These are phyloP conservation scores for Tagetes erecta DNA, from an alignment of 129 eudicot species.

Conservation along the genomic window DNA sequence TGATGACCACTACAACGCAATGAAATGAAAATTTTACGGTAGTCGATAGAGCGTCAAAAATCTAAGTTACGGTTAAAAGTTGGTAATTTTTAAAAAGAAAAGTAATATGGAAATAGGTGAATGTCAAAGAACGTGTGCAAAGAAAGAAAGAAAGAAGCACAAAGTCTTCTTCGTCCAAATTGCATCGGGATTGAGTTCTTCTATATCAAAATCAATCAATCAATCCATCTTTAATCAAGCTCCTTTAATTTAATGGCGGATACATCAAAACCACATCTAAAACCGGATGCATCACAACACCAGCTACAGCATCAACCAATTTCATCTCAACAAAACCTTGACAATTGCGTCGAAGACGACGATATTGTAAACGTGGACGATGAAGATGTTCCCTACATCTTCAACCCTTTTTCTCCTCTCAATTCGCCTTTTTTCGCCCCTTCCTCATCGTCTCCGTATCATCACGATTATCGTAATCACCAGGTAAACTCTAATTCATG, in stretches of 20 bases:
- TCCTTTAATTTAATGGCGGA: slow-evolving; percentile 19
- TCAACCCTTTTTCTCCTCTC: slow-evolving; percentile 40
- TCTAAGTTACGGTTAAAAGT: too few relatives aligned
- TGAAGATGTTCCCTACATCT: slow-evolving; percentile 27
- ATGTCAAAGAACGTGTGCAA: slow-evolving; percentile 36
- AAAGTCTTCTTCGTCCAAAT: slow-evolving; percentile 25
- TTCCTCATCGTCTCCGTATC: slow-evolving; percentile 18
- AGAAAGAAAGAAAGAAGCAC: slow-evolving; percentile 16
- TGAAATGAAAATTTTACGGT: too few relatives aligned
- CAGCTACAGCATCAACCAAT: neutral
- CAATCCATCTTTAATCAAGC: neutral
- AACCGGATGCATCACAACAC: neutral
- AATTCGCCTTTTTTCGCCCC: slow-evolving; percentile 37
- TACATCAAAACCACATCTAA: slow-evolving; percentile 2
- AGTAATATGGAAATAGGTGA: neutral
- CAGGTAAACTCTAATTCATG: slow-evolving; percentile 33
- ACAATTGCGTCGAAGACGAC: slow-evolving; percentile 11
- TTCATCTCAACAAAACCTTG: slow-evolving; percentile 28
- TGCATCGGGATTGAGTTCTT: neutral
- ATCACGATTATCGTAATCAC: slow-evolving; percentile 5
- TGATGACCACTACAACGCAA: too few relatives aligned
- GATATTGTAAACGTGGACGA: slow-evolving; percentile 24
- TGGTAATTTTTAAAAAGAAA: neutral
- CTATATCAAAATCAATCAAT: neutral
- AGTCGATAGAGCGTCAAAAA: too few relatives aligned